Percentiles rank a stretch among this genome's conserved stretches.
These are phyloP conservation scores for Russula abietina DNA, from an alignment of 768 basidiomycete genomes.

Conservation along the genomic window DNA sequence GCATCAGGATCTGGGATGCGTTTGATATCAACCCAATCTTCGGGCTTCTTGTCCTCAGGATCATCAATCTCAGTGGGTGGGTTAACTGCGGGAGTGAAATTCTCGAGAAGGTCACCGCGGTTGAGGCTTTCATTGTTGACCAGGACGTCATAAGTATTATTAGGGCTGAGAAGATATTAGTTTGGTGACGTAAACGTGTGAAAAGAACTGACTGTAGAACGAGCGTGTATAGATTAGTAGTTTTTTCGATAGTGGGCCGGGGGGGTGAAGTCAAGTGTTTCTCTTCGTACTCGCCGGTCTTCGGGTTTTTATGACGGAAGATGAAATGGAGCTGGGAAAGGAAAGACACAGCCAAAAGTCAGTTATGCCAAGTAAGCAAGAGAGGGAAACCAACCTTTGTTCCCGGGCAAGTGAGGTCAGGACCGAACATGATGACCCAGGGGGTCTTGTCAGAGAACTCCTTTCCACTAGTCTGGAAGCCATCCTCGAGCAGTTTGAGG, in stretches of 20 bases:
- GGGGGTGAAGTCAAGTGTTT: conserved; percentile 87
- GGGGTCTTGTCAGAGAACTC: conserved; percentile 92
- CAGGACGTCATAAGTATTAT: conserved; percentile 89
- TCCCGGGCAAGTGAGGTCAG: conserved; percentile 88
- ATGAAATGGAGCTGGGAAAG: conserved; percentile 85
- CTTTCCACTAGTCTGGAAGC: conserved; percentile 89
- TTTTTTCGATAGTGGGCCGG: conserved; percentile 80
- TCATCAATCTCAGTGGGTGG: conserved; percentile 92
- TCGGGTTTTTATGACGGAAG: conserved; percentile 95
- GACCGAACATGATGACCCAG: conserved; percentile 97
- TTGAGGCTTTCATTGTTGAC: conserved; percentile 83
- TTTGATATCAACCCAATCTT: conserved; percentile 86
- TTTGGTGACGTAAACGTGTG: not conserved
- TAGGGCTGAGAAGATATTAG: conserved; percentile 47
- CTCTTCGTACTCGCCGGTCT: conserved; percentile 91
- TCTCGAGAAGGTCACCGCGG: conserved; percentile 81
- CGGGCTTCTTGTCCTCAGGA: conserved; percentile 83
- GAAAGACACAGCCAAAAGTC: not conserved
- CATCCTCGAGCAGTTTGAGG: conserved; percentile 90
- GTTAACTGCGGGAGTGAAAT: conserved; percentile 92
- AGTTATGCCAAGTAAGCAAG: not conserved
- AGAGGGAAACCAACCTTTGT: conserved; percentile 55
- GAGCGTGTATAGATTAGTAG: conserved; percentile 92
- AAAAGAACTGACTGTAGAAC: conserved; percentile 66
- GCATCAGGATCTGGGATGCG: conserved; percentile 82